Evolutionary conservation across 768 basidiomycete genomes (phyloP).

Genomic region (Phaeotremella skinneri): DNA sequence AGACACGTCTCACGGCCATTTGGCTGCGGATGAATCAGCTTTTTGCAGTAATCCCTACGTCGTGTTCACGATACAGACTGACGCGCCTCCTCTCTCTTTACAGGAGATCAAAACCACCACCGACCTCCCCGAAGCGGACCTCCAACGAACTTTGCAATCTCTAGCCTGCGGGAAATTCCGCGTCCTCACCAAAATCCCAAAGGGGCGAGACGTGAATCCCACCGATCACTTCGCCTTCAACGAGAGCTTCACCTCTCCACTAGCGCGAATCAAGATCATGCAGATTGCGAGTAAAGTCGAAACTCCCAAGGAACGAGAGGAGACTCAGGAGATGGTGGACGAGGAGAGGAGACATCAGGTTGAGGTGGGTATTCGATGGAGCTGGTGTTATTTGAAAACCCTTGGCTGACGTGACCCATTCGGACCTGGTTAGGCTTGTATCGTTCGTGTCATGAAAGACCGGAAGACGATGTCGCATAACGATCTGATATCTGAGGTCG

Average conservation of each 20-base stretch:
- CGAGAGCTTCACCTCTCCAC: conserved; percentile 67
- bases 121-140: conserved; percentile 68
- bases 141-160: conserved; percentile 90
- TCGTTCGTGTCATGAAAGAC: conserved; percentile 97
- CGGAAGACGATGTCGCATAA: conserved; percentile 83
- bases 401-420: background rate
- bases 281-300: conserved; percentile 87
- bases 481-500: conserved; percentile 86
- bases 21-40: background rate
- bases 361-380: conserved; percentile 63
- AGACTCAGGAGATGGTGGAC: conserved; percentile 84
- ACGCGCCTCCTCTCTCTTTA: background rate
- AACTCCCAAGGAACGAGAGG: conserved; percentile 77
- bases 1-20: background rate
- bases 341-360: conserved; percentile 86
- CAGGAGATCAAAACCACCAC: conserved; percentile 84
- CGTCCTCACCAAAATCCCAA: conserved; percentile 84
- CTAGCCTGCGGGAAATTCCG: conserved; percentile 93
- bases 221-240: conserved; percentile 90
- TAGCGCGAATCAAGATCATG: conserved; percentile 89
- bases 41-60: background rate
- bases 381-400: background rate
- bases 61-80: background rate
- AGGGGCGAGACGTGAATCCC: conserved; percentile 72
- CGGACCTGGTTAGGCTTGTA: conserved; percentile 68